These are phyloP conservation scores for Alisma plantagoaquatica DNA, from an alignment of 106 monocot species.

Conservation along the genomic window DNA sequence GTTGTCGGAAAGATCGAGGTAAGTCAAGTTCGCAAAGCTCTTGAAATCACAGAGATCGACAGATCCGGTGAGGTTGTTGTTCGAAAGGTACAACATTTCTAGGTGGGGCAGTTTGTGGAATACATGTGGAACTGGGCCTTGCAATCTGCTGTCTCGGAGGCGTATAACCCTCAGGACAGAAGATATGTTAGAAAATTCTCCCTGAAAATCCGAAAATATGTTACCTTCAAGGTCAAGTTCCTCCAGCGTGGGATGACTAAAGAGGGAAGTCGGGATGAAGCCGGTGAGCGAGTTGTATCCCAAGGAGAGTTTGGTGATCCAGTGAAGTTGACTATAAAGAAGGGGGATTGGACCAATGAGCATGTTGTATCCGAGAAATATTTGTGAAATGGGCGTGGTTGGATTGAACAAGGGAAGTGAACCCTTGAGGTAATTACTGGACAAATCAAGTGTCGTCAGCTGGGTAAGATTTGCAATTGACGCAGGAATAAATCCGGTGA, in stretches of 20 bases:
- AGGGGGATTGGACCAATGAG: too few species aligned
- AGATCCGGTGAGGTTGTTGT: constrained; percentile 45
- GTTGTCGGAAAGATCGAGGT: constrained; percentile 49
- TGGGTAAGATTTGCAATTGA: too few species aligned
- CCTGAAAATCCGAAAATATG: constrained; percentile 19
- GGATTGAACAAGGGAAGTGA: too few species aligned
- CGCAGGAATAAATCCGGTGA: too few species aligned
- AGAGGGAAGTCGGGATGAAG: constrained; percentile 25
- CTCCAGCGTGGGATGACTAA: constrained; percentile 31
- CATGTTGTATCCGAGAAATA: too few species aligned
- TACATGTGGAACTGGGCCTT: constrained; percentile 36
- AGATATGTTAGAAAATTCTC: constrained; percentile 11
- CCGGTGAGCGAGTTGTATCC: constrained; percentile 40
- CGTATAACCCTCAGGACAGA: constrained; percentile 21
- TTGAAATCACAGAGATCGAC: constrained; percentile 21
- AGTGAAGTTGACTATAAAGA: too few species aligned
- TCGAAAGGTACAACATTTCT: constrained; percentile 17
- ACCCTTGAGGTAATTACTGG: too few species aligned
- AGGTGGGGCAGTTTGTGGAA: constrained; percentile 24
- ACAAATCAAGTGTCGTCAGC: constrained; percentile 30
- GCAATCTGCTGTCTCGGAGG: constrained; percentile 31
- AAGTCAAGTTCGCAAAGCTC: constrained; percentile 27
- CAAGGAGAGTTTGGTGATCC: too few species aligned
- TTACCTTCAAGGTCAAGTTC: constrained; percentile 26
- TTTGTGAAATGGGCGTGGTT: too few species aligned